These are phyloP conservation scores for Debaryomyces fabryi DNA, from an alignment of 1,139 yeast genomes.

Conservation along the genomic window DNA sequence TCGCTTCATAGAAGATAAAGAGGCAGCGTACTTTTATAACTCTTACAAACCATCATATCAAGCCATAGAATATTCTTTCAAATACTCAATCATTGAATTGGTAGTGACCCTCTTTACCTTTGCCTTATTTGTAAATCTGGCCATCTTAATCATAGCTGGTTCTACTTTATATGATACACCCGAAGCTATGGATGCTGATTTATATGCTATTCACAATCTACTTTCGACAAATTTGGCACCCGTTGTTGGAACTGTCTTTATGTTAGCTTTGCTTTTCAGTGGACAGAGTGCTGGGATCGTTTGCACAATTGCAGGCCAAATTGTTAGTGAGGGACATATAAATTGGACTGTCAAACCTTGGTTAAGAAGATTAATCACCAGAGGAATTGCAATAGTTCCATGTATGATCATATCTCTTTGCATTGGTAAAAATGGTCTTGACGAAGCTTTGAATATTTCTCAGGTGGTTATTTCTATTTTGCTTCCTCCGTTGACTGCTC, in stretches of 20 bases:
- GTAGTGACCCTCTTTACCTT: conserved; percentile 68
- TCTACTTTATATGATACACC: conserved; percentile 66
- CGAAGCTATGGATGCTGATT: conserved; percentile 72
- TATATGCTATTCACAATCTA: conserved; percentile 67
- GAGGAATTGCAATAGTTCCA: conserved; percentile 73
- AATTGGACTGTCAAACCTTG: conserved; percentile 78
- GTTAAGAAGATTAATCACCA: conserved; percentile 71
- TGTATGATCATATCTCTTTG: conserved; percentile 63
- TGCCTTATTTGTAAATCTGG: conserved; percentile 78
- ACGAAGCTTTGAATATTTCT: conserved; percentile 68
- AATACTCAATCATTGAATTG: conserved; percentile 67
- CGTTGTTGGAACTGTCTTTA: conserved; percentile 75
- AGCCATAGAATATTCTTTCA: conserved; percentile 68
- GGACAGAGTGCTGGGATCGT: conserved; percentile 88
- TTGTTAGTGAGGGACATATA: conserved; percentile 81
- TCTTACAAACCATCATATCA: conserved; percentile 63
- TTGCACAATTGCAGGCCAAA: conserved; percentile 86
- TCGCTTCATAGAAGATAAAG: conserved; percentile 22
- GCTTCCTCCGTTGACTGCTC: conserved; percentile 76
- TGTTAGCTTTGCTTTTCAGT: conserved; percentile 71
- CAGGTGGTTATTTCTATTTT: conserved; percentile 75
- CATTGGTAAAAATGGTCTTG: conserved; percentile 67
- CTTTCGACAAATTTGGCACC: conserved; percentile 62
- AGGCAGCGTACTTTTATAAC: conserved; percentile 38
- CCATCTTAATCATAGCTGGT: conserved; percentile 77